A percentile compares a stretch with the other conserved stretches of the same genome.
Evolutionary conservation across 164 flowering plant genomes (phyloP).

Genomic region (Macadamia tetraphylla): DNA sequence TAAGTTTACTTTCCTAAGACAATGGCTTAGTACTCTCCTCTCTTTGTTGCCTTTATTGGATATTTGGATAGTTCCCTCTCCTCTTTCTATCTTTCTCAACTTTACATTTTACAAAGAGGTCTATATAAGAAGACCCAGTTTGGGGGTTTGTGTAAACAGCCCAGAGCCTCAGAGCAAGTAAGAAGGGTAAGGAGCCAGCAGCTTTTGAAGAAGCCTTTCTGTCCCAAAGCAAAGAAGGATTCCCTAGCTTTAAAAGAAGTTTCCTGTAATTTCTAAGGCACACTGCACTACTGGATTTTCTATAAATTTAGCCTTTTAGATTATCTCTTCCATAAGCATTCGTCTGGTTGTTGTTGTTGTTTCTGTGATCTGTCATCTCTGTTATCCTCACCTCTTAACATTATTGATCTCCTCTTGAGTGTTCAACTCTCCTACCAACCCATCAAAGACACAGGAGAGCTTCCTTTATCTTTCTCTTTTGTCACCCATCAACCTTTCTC

Average conservation of each 20-base stretch:
- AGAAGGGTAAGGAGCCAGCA: conserved; percentile 5
- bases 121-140: conserved; percentile 40
- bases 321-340: not conserved
- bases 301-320: conserved; percentile 11
- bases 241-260: conserved; percentile 25
- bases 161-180: conserved; percentile 14
- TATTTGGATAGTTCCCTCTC: conserved; percentile 32
- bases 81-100: conserved; percentile 1
- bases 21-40: conserved; percentile 1
- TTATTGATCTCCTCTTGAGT: not conserved
- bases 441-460: not conserved
- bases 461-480: not conserved
- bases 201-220: conserved; percentile 17
- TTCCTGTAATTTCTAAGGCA: conserved; percentile 19
- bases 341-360: not conserved
- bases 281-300: conserved; percentile 2
- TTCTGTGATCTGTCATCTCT: not conserved
- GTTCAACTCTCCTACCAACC: not conserved
- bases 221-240: not conserved
- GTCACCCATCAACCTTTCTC: not conserved
- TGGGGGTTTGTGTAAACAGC: conserved; percentile 19
- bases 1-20: too few species aligned
- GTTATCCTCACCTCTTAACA: not conserved
- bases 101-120: conserved; percentile 18
- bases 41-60: conserved; percentile 3